Base-by-base conservation (phyloP, 192 early-diverging fungal species). In the Linnemannia exigua region DNA sequence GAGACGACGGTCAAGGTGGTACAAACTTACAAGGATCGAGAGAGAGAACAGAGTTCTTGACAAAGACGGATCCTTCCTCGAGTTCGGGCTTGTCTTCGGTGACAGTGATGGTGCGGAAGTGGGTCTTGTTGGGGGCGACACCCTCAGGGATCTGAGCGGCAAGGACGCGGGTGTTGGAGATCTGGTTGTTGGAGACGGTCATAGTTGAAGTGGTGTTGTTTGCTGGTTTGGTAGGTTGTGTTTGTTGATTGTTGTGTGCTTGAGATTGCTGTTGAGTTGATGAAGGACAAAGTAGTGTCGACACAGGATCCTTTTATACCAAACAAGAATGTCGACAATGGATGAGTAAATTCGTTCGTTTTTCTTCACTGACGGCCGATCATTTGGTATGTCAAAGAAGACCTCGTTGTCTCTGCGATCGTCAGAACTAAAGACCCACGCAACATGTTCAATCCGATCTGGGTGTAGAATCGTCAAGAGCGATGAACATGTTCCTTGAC, bases 161-260 rank as follows among this genome's bases (percentile, higher is more conserved):
- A 20, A 77, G 22, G 66, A 77, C 76, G 67, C 76, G 76, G 47
- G 66, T 77, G 50, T 77, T 77, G 33, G 48, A 41, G 67, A 41
- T 54, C 66, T 76, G 22, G 31, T 12, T 70, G 37, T 0, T 58
- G 22, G 58, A 28, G 50, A 33, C 15, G 67, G 76, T 90, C 16
- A 95, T 72, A 14, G 75, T 86, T 58, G 72, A 6, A 9, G 41
- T 69, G 67, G 37, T 14, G 28, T 11, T 22, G 9, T 69, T 69
- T 9, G 19, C 37, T 11, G 15, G 2, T 19, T 5, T 25, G 14
- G 28, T 14, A 31, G 17, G n/a, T 44, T 44, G 41, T 44, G 5
- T 11, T 66, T 36, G 25, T 9, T 44, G 5, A 6, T 66, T n/a
- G 74, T 15, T 75, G 15, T 47, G 35, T 51, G 67, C 20, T 69